phyloP scores from a whole-genome alignment of 345 rosid genomes.

The Populus euphratica region DNA sequence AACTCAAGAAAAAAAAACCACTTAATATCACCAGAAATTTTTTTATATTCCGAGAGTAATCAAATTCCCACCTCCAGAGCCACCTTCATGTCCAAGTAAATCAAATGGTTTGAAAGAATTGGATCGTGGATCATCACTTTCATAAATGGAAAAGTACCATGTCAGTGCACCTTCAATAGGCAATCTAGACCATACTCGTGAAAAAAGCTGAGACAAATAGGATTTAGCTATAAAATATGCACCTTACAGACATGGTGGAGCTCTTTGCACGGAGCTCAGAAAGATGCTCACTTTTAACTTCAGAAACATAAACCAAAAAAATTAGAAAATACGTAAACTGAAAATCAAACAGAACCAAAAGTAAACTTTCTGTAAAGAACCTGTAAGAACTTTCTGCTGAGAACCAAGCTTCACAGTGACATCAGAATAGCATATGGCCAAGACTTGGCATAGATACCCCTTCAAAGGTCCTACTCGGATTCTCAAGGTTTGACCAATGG shows the following conservation, averaged over 20 bases:
- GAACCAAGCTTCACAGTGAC: conserved; percentile 94
- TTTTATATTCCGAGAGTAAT: conserved; percentile 5
- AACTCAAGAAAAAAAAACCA: neutral
- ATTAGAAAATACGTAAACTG: conserved; percentile 9
- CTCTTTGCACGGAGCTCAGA: conserved; percentile 77
- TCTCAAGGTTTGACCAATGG: conserved; percentile 87
- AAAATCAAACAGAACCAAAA: conserved; percentile 8
- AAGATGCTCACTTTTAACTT: conserved; percentile 89
- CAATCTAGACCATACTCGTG: conserved; percentile 5
- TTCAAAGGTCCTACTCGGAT: conserved; percentile 87
- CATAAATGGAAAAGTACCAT: conserved; percentile 18
- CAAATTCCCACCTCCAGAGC: conserved; percentile 56
- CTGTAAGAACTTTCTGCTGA: conserved; percentile 76
- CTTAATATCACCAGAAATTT: neutral
- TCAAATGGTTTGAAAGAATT: conserved; percentile 62
- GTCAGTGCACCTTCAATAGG: conserved; percentile 25
- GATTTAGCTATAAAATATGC: conserved; percentile 6
- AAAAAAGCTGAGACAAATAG: neutral
- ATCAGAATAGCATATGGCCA: conserved; percentile 70
- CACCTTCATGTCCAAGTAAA: conserved; percentile 59
- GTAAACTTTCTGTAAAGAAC: conserved; percentile 30
- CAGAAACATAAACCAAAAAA: conserved; percentile 21
- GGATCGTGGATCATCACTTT: conserved; percentile 60
- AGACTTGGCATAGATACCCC: conserved; percentile 88
- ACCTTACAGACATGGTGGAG: conserved; percentile 47